Evolutionary conservation across 1,284 basidiomycete genomes (phyloP).

Genomic region (Ustilago xerochloae): DNA sequence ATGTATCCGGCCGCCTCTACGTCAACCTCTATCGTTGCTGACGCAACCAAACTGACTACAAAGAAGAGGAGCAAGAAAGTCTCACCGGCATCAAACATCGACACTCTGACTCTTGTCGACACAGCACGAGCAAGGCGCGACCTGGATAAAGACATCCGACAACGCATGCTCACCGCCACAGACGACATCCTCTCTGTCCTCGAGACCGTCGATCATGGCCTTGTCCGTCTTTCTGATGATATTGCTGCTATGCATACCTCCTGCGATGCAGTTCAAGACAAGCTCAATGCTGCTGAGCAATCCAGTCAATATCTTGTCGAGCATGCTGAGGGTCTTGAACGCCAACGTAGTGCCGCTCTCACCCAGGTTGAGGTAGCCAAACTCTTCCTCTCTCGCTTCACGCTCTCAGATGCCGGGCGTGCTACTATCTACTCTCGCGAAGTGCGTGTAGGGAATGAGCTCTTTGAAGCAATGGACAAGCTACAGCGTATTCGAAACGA

Average conservation of each 20-base stretch:
- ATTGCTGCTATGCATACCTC: constrained; percentile 33
- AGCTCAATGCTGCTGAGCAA: constrained; percentile 19
- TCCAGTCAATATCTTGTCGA: constrained; percentile 49
- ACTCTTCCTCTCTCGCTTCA: constrained; percentile 85
- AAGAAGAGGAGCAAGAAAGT: not conserved
- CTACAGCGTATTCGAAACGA: constrained; percentile 84
- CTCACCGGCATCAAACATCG: not conserved
- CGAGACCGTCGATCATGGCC: constrained; percentile 81
- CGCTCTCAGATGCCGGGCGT: constrained; percentile 79
- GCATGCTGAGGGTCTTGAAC: constrained; percentile 40
- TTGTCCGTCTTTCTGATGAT: constrained; percentile 37
- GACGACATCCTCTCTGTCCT: constrained; percentile 83
- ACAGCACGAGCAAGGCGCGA: constrained; percentile 77
- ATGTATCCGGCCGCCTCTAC: constrained; percentile 30
- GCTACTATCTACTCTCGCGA: constrained; percentile 82
- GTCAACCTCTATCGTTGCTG: not conserved
- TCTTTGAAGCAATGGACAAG: constrained; percentile 89
- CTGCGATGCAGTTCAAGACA: constrained; percentile 37
- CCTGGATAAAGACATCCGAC: constrained; percentile 84
- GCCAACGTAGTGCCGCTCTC: constrained; percentile 21
- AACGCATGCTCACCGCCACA: constrained; percentile 81
- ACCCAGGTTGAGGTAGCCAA: constrained; percentile 76
- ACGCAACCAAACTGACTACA: not conserved
- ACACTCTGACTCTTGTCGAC: constrained; percentile 23
- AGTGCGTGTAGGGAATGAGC: constrained; percentile 76